Conservation (phyloP, 208 protist genomes). For the Endotrypanum monterogeii region DNA sequence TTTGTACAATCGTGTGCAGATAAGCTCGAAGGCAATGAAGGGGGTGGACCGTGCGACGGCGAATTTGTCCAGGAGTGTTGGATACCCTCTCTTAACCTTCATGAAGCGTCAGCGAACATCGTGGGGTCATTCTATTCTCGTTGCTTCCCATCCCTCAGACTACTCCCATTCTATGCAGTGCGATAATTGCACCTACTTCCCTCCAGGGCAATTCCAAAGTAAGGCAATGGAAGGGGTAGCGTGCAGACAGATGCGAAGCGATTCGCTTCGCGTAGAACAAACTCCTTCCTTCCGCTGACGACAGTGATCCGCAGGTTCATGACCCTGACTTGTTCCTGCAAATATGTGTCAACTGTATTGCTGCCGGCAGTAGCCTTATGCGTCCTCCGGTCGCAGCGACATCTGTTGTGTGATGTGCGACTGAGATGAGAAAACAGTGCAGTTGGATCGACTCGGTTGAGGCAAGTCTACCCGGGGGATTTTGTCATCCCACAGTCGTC, state of each 20-base stretch:
- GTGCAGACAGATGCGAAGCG: background rate
- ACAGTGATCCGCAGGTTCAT: background rate
- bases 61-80: no score
- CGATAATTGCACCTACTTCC: no score
- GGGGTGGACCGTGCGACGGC: no score
- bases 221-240: background rate
- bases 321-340: background rate
- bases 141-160: no score
- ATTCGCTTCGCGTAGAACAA: background rate
- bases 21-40: no score
- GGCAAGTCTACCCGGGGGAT: background rate
- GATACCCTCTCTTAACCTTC: no score
- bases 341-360: background rate
- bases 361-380: background rate
- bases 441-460: background rate
- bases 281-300: background rate
- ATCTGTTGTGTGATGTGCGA: background rate
- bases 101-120: background rate
- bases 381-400: background rate
- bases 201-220: no score
- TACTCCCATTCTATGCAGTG: no score
- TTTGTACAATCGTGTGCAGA: no score
- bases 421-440: background rate
- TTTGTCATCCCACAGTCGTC: background rate
- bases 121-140: no score